These are phyloP conservation scores for Apostasia ramifera DNA, from an alignment of 106 monocot species.

Conservation along the genomic window DNA sequence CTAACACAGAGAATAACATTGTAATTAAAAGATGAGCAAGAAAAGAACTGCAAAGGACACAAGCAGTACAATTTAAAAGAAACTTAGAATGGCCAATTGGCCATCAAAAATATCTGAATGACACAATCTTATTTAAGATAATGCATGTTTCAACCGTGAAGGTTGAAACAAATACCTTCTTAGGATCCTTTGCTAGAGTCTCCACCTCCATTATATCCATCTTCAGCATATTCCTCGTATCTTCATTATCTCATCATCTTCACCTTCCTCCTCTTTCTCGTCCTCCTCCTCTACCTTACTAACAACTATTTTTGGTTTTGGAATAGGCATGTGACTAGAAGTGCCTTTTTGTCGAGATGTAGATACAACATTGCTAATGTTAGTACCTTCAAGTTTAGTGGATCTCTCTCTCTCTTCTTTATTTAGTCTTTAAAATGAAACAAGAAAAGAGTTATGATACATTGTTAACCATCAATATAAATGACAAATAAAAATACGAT, in stretches of 20 bases:
- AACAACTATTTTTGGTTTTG: slow-evolving; percentile 49
- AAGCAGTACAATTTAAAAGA: too few species aligned
- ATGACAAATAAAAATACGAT: too few species aligned
- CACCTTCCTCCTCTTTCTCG: slow-evolving; percentile 31
- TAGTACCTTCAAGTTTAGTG: slow-evolving; percentile 89
- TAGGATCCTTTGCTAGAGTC: slow-evolving; percentile 42
- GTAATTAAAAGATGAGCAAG: too few species aligned
- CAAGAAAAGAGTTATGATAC: background rate
- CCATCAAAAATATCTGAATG: background rate
- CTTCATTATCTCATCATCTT: slow-evolving; percentile 26
- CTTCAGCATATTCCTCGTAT: slow-evolving; percentile 24
- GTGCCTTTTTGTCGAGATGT: slow-evolving; percentile 67
- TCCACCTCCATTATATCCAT: slow-evolving; percentile 21
- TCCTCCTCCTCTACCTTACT: slow-evolving; percentile 38
- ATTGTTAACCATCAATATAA: too few species aligned
- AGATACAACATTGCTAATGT: slow-evolving; percentile 78
- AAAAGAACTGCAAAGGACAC: too few species aligned
- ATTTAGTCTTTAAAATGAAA: slow-evolving; percentile 54
- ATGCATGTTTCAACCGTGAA: background rate
- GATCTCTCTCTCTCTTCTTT: slow-evolving; percentile 79
- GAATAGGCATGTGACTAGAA: slow-evolving; percentile 50
- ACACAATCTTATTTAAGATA: background rate
- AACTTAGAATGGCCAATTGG: too few species aligned
- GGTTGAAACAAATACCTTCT: slow-evolving; percentile 20
- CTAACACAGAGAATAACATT: too few species aligned